Conservation (phyloP, 2,329 filamentous ascomycete species). For the Colletotrichum endophyticum region DNA sequence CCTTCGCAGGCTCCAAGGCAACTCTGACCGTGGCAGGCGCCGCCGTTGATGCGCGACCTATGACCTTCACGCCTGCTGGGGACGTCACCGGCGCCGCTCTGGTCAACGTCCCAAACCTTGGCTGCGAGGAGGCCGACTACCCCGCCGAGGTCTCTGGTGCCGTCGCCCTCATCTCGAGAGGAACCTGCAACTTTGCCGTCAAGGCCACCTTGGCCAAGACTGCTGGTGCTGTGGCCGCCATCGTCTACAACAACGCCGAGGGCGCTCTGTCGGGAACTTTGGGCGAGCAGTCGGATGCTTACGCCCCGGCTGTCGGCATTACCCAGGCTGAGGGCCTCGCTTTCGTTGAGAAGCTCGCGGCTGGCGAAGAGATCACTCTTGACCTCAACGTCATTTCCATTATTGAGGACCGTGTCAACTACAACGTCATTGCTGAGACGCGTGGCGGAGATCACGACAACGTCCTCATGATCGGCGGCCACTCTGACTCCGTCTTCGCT, state of each 20-base stretch:
- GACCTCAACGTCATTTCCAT: conserved; percentile 50
- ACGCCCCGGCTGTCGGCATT: conserved; percentile 59
- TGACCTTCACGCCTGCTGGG: conserved; percentile 58
- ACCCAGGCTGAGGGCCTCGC: conserved; percentile 47
- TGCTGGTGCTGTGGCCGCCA: conserved; percentile 60
- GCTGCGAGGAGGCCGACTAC: conserved; percentile 59
- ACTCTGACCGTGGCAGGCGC: conserved; percentile 33
- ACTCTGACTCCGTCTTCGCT: conserved; percentile 52
- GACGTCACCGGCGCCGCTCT: conserved; percentile 41
- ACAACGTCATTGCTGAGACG: conserved; percentile 57
- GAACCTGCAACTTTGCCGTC: conserved; percentile 60
- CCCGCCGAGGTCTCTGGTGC: conserved; percentile 55
- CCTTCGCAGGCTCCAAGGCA: conserved; percentile 36
- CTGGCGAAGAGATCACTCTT: conserved; percentile 35
- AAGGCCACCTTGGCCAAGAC: conserved; percentile 62
- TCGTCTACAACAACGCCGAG: conserved; percentile 68
- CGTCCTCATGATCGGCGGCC: conserved; percentile 51
- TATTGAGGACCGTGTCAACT: conserved; percentile 51
- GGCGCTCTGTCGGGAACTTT: conserved; percentile 60
- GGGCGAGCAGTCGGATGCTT: conserved; percentile 48
- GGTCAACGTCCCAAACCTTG: conserved; percentile 54
- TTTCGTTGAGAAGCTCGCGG: conserved; percentile 32
- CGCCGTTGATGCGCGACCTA: conserved; percentile 29
- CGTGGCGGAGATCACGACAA: conserved; percentile 52
- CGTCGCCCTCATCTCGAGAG: conserved; percentile 65